A percentile compares a stretch with the other conserved stretches of the same genome.
These are phyloP conservation scores for Phlyctochytrium planicorne DNA, from an alignment of 192 early-diverging fungal species.

Conservation along the genomic window DNA sequence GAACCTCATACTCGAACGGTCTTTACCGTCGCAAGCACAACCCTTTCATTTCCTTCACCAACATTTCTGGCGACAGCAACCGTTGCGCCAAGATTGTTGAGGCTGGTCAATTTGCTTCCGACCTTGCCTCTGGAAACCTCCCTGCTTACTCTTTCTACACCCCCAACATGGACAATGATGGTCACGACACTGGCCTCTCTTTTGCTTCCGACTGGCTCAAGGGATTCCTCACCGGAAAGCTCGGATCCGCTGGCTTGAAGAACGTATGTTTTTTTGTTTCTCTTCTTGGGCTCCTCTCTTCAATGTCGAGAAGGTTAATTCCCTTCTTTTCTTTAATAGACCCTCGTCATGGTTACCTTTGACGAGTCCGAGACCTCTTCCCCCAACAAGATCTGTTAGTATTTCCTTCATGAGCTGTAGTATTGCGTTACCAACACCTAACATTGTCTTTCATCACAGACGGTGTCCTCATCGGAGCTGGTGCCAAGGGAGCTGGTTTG, in stretches of 20 bases:
- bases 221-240: constrained; percentile 41
- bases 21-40: constrained; percentile 71
- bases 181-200: constrained; percentile 52
- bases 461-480: constrained; percentile 41
- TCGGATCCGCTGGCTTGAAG: constrained; percentile 30
- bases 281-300: neutral
- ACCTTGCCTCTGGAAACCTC: constrained; percentile 47
- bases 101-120: constrained; percentile 50
- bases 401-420: neutral
- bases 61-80: constrained; percentile 50
- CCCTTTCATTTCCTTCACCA: constrained; percentile 57
- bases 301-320: neutral
- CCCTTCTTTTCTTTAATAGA: neutral
- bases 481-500: constrained; percentile 23
- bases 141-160: constrained; percentile 62
- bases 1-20: constrained; percentile 8
- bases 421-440: neutral
- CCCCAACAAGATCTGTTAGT: constrained; percentile 20
- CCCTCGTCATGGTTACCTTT: constrained; percentile 30
- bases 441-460: constrained; percentile 9
- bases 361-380: constrained; percentile 19
- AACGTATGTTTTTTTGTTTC: constrained; percentile 9
- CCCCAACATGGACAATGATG: constrained; percentile 61
- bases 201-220: constrained; percentile 55
- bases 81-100: constrained; percentile 66